Evolutionary conservation across 768 basidiomycete species (phyloP).

Genomic region (Amyloporia xantha): DNA sequence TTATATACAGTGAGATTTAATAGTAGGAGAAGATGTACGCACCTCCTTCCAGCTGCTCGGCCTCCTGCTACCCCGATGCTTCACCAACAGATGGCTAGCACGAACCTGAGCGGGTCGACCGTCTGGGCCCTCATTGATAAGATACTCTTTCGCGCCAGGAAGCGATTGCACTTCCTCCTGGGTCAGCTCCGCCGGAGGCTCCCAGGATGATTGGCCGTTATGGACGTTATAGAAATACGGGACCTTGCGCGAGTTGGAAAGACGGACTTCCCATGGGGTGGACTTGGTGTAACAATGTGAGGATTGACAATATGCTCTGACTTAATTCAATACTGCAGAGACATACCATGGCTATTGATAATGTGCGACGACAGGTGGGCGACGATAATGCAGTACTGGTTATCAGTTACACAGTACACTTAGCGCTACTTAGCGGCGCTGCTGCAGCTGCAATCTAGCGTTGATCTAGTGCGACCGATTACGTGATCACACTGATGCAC

Average conservation of each 20-base stretch:
- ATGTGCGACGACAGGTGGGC: too few relatives aligned
- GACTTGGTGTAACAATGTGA: too few relatives aligned
- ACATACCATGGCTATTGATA: too few relatives aligned
- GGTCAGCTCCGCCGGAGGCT: constrained; percentile 56
- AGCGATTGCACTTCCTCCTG: constrained; percentile 52
- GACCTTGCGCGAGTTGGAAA: constrained; percentile 68
- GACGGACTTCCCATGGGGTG: constrained; percentile 73
- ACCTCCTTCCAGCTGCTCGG: constrained; percentile 86
- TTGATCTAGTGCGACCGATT: too few relatives aligned
- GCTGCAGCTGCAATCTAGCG: too few relatives aligned
- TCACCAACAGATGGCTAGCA: constrained; percentile 93
- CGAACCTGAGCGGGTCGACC: constrained; percentile 54
- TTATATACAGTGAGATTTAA: constrained; percentile 3
- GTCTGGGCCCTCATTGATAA: constrained; percentile 23
- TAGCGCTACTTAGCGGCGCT: too few relatives aligned
- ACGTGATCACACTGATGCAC: too few relatives aligned
- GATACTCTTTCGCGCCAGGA: constrained; percentile 57
- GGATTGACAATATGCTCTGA: too few relatives aligned
- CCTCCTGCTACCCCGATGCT: constrained; percentile 75
- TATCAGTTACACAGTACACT: too few relatives aligned
- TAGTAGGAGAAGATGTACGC: constrained; percentile 20
- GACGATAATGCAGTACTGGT: too few relatives aligned
- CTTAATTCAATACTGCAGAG: too few relatives aligned
- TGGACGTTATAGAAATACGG: constrained; percentile 85
- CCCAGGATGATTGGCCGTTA: constrained; percentile 76